Evolutionary conservation across 1,284 basidiomycete genomes (phyloP).

Genomic region (Wolfiporia cocos): DNA sequence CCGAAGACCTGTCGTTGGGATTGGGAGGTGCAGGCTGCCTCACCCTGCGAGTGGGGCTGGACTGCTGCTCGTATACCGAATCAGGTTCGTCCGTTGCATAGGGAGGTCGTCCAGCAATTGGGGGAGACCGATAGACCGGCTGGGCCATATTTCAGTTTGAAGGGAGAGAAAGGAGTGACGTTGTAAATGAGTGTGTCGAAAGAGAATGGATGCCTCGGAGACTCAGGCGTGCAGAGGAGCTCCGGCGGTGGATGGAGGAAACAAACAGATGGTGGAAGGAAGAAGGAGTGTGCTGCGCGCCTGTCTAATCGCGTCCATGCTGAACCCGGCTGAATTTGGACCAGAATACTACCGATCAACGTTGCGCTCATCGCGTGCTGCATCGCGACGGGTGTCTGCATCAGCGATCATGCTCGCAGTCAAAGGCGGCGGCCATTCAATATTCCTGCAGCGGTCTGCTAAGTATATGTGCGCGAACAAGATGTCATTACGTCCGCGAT

Average conservation of each 20-base stretch:
- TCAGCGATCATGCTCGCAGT: no score
- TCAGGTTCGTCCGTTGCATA: constrained; percentile 66
- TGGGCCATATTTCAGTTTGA: constrained; percentile 20
- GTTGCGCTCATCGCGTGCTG: no score
- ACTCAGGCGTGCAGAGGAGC: constrained; percentile 14
- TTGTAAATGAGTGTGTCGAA: constrained; percentile 16
- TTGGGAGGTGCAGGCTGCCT: constrained; percentile 34
- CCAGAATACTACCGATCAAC: constrained; percentile 1
- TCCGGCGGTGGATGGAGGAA: neutral
- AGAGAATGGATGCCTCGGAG: constrained; percentile 30
- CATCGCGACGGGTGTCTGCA: no score
- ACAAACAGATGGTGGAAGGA: neutral
- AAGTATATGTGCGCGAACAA: no score
- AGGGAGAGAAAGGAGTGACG: constrained; percentile 3
- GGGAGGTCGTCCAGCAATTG: constrained; percentile 57
- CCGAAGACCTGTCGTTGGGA: constrained; percentile 44
- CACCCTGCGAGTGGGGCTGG: constrained; percentile 31
- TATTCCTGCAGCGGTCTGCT: no score
- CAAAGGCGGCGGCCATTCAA: no score
- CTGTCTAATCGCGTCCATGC: neutral
- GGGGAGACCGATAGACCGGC: constrained; percentile 30
- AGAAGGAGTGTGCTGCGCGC: neutral
- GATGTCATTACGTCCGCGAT: no score
- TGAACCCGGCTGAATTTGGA: neutral
- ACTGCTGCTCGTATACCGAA: constrained; percentile 42